phyloP scores from a whole-genome alignment of 148 eudicot genomes.

The Nepenthes mirabilis region DNA sequence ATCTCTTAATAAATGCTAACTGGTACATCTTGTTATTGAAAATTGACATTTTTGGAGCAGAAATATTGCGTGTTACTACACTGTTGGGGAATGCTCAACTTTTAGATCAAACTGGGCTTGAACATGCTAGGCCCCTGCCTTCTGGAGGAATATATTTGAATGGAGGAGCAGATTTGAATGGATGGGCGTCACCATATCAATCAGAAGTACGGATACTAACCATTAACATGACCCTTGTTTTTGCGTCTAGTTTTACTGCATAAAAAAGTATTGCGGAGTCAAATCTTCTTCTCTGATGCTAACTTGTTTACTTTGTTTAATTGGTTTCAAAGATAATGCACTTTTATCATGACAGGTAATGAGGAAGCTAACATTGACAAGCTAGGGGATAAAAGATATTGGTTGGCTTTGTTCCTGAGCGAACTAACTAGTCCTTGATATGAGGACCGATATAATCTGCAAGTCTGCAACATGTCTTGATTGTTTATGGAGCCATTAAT shows the following conservation, averaged over 20 bases:
- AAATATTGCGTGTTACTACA: conserved; percentile 96
- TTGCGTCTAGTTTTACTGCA: conserved; percentile 57
- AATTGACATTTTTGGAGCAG: conserved; percentile 98
- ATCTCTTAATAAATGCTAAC: conserved; percentile 71
- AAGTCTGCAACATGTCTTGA: too few species aligned
- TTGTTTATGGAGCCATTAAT: too few species aligned
- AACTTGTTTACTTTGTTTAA: conserved; percentile 33
- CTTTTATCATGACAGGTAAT: conserved; percentile 50
- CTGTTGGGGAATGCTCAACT: conserved; percentile 98
- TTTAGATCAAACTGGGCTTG: conserved; percentile 98
- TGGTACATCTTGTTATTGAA: conserved; percentile 93
- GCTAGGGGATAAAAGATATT: conserved; percentile 12
- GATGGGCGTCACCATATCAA: conserved; percentile 92
- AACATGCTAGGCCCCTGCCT: conserved; percentile 92
- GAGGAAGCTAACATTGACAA: conserved; percentile 55
- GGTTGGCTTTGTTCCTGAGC: conserved; percentile 11
- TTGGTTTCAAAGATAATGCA: conserved; percentile 16
- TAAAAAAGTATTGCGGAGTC: conserved; percentile 39
- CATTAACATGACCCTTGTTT: conserved; percentile 76
- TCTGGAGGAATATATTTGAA: conserved; percentile 93
- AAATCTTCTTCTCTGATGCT: conserved; percentile 31
- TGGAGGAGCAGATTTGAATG: conserved; percentile 91
- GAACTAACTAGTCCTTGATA: background rate
- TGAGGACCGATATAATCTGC: too few species aligned
- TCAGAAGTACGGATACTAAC: conserved; percentile 99